Evolutionary conservation across 495 filamentous ascomycete species (phyloP).

Genomic region (Evansstolkia leycettana): DNA sequence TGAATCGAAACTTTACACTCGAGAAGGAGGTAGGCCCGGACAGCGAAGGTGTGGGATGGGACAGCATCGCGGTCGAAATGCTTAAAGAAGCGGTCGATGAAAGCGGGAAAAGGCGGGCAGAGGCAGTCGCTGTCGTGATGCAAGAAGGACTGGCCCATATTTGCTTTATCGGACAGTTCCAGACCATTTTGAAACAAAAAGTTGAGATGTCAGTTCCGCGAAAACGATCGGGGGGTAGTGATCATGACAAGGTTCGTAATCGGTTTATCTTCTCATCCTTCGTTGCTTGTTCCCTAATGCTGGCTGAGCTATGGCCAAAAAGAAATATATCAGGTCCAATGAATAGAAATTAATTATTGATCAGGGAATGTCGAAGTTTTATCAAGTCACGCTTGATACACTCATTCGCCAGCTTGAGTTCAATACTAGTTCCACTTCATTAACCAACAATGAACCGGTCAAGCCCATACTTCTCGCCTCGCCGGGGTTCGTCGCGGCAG

Average conservation of each 20-base stretch:
- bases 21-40: conserved; percentile 44
- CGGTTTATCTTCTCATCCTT: too few relatives aligned
- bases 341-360: neutral
- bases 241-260: conserved; percentile 53
- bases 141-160: conserved; percentile 90
- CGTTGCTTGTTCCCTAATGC: too few relatives aligned
- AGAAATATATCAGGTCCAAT: too few relatives aligned
- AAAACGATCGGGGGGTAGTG: conserved; percentile 51
- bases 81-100: conserved; percentile 69
- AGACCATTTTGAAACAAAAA: conserved; percentile 76
- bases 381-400: conserved; percentile 60
- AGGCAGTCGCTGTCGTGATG: conserved; percentile 84
- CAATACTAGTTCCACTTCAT: conserved; percentile 30
- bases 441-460: conserved; percentile 23
- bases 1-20: conserved; percentile 77
- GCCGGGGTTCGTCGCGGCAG: conserved; percentile 73
- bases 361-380: conserved; percentile 68
- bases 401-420: conserved; percentile 72
- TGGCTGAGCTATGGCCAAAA: too few relatives aligned
- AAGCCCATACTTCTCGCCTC: conserved; percentile 77
- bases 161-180: conserved; percentile 82
- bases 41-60: conserved; percentile 61
- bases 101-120: conserved; percentile 53
- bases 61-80: conserved; percentile 70
- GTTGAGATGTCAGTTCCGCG: conserved; percentile 74